Evolutionary conservation across 495 filamentous ascomycete species (phyloP).

Genomic region (Hypoxylon fuscum): DNA sequence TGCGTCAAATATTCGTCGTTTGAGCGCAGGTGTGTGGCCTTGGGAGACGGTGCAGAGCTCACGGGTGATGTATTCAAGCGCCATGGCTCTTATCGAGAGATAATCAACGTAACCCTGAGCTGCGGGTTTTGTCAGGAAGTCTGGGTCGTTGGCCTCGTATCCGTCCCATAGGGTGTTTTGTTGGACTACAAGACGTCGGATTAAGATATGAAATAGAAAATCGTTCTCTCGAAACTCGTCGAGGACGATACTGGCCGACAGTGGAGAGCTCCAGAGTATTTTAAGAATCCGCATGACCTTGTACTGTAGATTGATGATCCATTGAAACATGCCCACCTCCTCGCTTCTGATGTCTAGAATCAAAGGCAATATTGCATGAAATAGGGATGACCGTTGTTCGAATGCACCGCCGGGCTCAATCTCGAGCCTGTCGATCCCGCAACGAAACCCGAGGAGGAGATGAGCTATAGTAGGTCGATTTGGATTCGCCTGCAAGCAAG

Average conservation of each 20-base stretch:
- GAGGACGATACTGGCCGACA: constrained; percentile 78
- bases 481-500: constrained; percentile 73
- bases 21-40: constrained; percentile 74
- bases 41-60: constrained; percentile 82
- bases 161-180: constrained; percentile 76
- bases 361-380: constrained; percentile 79
- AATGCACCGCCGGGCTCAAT: constrained; percentile 72
- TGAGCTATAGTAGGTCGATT: constrained; percentile 85
- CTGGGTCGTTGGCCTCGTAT: constrained; percentile 52
- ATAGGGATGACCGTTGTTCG: constrained; percentile 72
- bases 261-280: constrained; percentile 81
- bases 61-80: constrained; percentile 82
- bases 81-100: constrained; percentile 73
- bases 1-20: constrained; percentile 78
- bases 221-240: constrained; percentile 78
- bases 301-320: constrained; percentile 75
- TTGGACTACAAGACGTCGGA: constrained; percentile 69
- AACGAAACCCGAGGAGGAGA: constrained; percentile 86
- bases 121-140: constrained; percentile 72
- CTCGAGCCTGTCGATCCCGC: constrained; percentile 70
- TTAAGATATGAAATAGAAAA: constrained; percentile 75
- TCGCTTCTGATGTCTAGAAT: constrained; percentile 68
- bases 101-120: constrained; percentile 75
- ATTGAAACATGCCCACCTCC: constrained; percentile 68
- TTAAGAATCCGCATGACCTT: constrained; percentile 80